Conservation (phyloP, 2,329 filamentous ascomycete genomes). For the Exophiala mesophila region DNA sequence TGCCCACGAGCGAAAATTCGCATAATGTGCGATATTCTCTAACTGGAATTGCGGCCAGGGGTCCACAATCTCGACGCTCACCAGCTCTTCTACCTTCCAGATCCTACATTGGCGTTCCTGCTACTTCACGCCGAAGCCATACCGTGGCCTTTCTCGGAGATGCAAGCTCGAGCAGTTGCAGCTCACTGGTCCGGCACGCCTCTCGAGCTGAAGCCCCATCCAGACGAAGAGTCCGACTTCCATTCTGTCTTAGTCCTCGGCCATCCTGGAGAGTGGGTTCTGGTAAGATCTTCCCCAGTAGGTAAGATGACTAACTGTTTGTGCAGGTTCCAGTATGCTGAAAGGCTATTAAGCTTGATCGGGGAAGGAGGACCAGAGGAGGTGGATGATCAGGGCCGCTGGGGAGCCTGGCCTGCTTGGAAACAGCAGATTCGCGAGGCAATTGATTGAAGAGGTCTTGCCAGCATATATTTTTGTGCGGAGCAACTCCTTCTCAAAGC, state of each 20-base stretch:
- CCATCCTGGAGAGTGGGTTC: constrained; percentile 9
- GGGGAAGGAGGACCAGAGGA: constrained; percentile 12
- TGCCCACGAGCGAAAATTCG: not conserved
- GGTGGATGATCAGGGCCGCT: constrained; percentile 9
- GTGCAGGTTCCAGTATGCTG: constrained; percentile 8
- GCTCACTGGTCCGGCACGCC: constrained; percentile 8
- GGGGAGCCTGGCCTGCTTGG: constrained; percentile 11
- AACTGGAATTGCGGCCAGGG: too few species aligned
- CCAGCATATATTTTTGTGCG: too few species aligned
- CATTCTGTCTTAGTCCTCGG: constrained; percentile 8
- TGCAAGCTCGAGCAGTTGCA: constrained; percentile 8
- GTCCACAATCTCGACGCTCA: constrained; percentile 11
- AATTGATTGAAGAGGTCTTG: too few species aligned
- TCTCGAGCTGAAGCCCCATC: constrained; percentile 9
- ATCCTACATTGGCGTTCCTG: constrained; percentile 8
- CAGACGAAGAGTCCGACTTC: constrained; percentile 8
- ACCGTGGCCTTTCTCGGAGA: constrained; percentile 11
- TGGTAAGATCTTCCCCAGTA: not conserved
- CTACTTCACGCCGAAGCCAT: constrained; percentile 12
- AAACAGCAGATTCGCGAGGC: constrained; percentile 8
- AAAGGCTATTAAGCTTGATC: constrained; percentile 7
- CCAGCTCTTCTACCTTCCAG: constrained; percentile 11
- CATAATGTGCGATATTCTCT: too few species aligned
- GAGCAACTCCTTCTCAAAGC: too few species aligned
- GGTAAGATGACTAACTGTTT: not conserved